Evolutionary conservation across 768 basidiomycete species (phyloP), one percentile per base, ranked within the genome.

Genomic region (Rhodotorula toruloides): DNA sequence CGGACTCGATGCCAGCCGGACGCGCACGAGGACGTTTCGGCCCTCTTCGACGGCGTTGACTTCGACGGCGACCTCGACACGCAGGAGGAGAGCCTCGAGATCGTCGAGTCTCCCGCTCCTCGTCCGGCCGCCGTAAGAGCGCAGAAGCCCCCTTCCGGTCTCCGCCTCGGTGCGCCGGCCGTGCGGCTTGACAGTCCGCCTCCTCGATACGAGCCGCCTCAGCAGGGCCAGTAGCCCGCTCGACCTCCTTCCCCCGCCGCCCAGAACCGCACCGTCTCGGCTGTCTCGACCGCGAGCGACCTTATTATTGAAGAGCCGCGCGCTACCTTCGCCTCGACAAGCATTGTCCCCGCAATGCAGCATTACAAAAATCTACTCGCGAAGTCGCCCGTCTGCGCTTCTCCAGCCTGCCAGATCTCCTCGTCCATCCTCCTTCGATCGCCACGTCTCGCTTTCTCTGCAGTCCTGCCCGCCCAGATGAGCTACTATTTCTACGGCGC

Each of bases 301-400:
- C 22, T 68, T 43, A 37, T 61, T 10, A 64, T 61, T 31, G 39
- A 54, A 17, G 50, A 52, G 34, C 21, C 34, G 49, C n/a, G 21
- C 3, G 12, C 13, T 12, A 16, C 48, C 16, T 27, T 49, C 14
- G 48, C 48, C 6, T 31, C 48, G 29, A 17, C 48, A 17, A 58
- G 34, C 3, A 43, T 50, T 11, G 37, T 34, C 39, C 57, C 4
- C 16, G 22, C 50, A 0, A 31, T n/a, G n/a, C 42, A 73, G 52
- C 66, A 66, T 5, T 76, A 74, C 74, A 70, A 72, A 6, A 43
- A 49, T 21, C 87, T 90, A 74, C 79, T 88, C 55, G 77, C 79
- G 66, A 77, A 77, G 31, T 82, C 83, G 19, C 80, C n/a, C n/a
- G n/a, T n/a, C n/a, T n/a, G n/a, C n/a, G n/a, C n/a, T n/a, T n/a